These are phyloP conservation scores for Wickerhamomyces bisporus DNA, from an alignment of 805 yeast species.

Conservation along the genomic window DNA sequence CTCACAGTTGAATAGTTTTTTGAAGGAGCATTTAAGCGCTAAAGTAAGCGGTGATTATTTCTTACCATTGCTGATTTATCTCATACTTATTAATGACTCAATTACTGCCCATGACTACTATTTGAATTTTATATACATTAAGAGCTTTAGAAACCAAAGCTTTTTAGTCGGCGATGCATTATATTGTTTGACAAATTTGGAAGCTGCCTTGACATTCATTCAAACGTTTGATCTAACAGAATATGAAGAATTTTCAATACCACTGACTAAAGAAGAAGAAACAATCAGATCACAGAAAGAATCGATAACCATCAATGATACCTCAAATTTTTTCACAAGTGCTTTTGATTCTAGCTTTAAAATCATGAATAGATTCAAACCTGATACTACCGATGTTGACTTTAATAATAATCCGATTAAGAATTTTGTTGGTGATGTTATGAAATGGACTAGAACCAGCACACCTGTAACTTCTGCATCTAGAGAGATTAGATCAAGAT, in stretches of 20 bases:
- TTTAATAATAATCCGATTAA: constrained; percentile 16
- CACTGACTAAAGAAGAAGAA: constrained; percentile 12
- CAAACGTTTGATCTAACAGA: constrained; percentile 10
- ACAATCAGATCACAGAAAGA: background rate
- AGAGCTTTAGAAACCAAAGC: constrained; percentile 17
- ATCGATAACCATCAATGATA: background rate
- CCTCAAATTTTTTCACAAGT: constrained; percentile 3
- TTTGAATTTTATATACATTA: constrained; percentile 17
- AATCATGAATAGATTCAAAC: constrained; percentile 9
- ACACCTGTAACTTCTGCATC: constrained; percentile 1
- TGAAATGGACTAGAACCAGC: constrained; percentile 16
- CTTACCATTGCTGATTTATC: constrained; percentile 20
- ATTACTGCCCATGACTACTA: constrained; percentile 16
- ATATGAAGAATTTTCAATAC: constrained; percentile 7
- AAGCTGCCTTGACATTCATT: constrained; percentile 21
- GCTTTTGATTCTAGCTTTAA: constrained; percentile 14
- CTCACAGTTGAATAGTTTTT: constrained; percentile 9
- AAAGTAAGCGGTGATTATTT: constrained; percentile 18
- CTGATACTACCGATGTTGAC: constrained; percentile 5
- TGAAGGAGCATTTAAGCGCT: constrained; percentile 2
- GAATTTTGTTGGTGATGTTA: constrained; percentile 17
- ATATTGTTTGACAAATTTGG: constrained; percentile 22
- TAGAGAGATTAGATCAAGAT: constrained; percentile 6
- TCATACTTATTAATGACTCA: constrained; percentile 12
- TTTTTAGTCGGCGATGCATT: constrained; percentile 14